Base-by-base conservation (phyloP, 306 rosid species). In the Rosa rugosa region DNA sequence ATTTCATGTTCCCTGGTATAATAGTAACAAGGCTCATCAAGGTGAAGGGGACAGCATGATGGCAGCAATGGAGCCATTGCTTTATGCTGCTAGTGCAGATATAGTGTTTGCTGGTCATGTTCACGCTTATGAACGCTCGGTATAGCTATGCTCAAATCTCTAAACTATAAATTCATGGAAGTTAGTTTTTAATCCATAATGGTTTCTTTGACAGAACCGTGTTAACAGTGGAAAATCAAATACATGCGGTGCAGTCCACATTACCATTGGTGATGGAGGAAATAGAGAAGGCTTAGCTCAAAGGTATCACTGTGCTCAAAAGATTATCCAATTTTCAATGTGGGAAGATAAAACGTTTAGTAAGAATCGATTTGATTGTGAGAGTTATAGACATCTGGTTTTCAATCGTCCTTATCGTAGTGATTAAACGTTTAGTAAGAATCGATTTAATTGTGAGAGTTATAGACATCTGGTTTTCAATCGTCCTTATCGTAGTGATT, bases 221-320 rank as follows among this genome's bases (percentile, higher is more conserved):
- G 91, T 90, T 54, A 73, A 89, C 72, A 78, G 82, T 74, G 91
- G 97, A 84, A 84, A 79, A 76, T 31, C 86, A 13, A 92, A 92
- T 86, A 86, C 80, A 62, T 94, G 97, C 31, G 98, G 97, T 75
- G 87, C 97, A 63, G 93, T 94, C 59, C 97, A 92, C 81, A 84
- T 94, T 85, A 92, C 97, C 64, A 90, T 92, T 73, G 98, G 97
- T 78, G 98, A 94, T 84, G 97, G 98, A 82, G 98, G 98, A 60
- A 94, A 94, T 77, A 83, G 77, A 78, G 98, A 94, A 90, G 98
- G 98, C 66, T 86, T 94, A 86, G 96, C 98, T 63, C 75, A 80
- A 69, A 81, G 73, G 97, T 90, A 92, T 77, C 66, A 54, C 72
- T 57, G 27, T 31, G 47, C 50, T 71, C 40, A 45, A 8, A 31